Percentiles rank a stretch among this genome's conserved stretches.
Evolutionary conservation across 2,329 filamentous ascomycete species (phyloP).

Genomic region (Diaporthe batatas): DNA sequence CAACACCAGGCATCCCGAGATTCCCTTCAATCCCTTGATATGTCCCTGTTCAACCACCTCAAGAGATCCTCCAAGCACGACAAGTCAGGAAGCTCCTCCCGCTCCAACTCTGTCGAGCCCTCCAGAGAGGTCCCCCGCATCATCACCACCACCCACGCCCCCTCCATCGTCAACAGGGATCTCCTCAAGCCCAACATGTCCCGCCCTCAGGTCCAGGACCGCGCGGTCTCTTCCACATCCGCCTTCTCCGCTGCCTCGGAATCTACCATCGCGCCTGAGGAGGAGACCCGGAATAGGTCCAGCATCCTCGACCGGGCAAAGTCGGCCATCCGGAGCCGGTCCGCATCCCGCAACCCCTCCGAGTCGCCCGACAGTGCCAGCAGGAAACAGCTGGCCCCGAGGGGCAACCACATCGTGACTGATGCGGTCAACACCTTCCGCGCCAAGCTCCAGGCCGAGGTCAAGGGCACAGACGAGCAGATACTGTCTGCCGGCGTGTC

Average conservation of each 20-base stretch:
- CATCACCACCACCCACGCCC: conserved; percentile 42
- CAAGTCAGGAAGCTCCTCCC: conserved; percentile 39
- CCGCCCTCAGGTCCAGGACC: conserved; percentile 38
- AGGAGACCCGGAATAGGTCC: conserved; percentile 36
- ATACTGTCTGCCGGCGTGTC: conserved; percentile 40
- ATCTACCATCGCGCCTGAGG: conserved; percentile 41
- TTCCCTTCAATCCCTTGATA: conserved; percentile 42
- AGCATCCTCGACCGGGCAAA: conserved; percentile 40
- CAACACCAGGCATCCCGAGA: conserved; percentile 41
- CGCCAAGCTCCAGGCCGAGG: conserved; percentile 40
- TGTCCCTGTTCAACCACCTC: conserved; percentile 42
- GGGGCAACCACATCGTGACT: conserved; percentile 42
- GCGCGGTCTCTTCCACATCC: conserved; percentile 38
- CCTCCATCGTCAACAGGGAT: conserved; percentile 40
- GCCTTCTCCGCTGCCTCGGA: conserved; percentile 40
- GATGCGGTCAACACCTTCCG: conserved; percentile 41
- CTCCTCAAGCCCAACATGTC: conserved; percentile 40
- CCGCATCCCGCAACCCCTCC: conserved; percentile 38
- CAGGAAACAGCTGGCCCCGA: conserved; percentile 38
- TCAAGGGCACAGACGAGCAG: conserved; percentile 41
- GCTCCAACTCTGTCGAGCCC: conserved; percentile 38
- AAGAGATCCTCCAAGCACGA: conserved; percentile 40
- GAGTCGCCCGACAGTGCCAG: conserved; percentile 32
- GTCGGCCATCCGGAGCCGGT: conserved; percentile 37
- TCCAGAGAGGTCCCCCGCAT: conserved; percentile 40